Base-by-base conservation (phyloP, 1,284 basidiomycete genomes). In the Anthracocystis panici-leucophaei region DNA sequence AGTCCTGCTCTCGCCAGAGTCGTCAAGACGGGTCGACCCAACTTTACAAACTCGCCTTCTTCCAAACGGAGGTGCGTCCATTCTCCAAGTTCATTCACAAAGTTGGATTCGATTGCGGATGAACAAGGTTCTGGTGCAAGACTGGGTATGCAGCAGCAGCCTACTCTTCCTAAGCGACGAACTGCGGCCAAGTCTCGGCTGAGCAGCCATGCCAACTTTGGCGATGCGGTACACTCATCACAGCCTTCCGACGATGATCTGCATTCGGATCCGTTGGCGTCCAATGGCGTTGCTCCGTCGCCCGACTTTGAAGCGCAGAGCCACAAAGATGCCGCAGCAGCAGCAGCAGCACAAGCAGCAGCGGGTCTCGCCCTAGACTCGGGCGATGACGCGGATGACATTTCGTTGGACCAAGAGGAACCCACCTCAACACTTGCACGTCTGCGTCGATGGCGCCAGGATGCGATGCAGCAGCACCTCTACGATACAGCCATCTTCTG, bases 401-500 rank as follows among this genome's bases (percentile, higher is more conserved):
- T 50, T 31, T 57, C 55, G 2, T 5, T 52, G 12, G 61, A 64
- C 12, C n/a, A 53, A 10, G 58, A 61, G 11, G 45, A 64, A 16
- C 16, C 57, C 6, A 33, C 38, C 8, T 54, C 58, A 27, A 60
- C 72, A 4, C 35, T 78, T 21, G 65, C 65, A 84, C 90, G 94
- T n/a, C 95, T 99, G 91, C 89, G 97, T 60, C 86, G 94, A 45
- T 99, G 97, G 97, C 88, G 97, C 55, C 94, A 98, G 83, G 97
- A 99, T 87, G 96, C 97, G 41, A 90, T 97, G 81, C 94, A 95
- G 90, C 96, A 98, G 85, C 96, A 99, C 87, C 87, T 99, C 31
- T 97, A 98, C 86, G 93, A 95, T 75, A 97, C 96, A 0, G 97
- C 97, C 14, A 92, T 93, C 10, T 98, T 98, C 84, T 99, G 97